phyloP scores from a whole-genome alignment of 2,329 filamentous ascomycete genomes.

The Huntiella bhutanensis region DNA sequence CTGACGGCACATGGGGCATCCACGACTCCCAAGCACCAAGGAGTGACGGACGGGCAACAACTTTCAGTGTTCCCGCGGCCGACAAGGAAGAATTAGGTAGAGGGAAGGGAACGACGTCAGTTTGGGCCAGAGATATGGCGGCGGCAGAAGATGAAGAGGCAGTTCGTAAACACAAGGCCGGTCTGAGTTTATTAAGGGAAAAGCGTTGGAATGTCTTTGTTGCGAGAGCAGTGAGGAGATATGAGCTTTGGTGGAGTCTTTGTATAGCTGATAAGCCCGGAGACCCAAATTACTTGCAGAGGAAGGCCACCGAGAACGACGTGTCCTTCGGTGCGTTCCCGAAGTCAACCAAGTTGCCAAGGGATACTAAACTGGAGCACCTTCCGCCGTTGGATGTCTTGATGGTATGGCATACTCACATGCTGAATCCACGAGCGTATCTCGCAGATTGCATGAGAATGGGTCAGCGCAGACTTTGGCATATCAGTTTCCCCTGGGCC shows the following conservation, averaged over 20 bases:
- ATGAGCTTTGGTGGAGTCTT: constrained; percentile 41
- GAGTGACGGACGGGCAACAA: constrained; percentile 4
- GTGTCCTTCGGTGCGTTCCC: neutral
- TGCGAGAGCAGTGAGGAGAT: constrained; percentile 47
- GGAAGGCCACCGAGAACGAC: neutral
- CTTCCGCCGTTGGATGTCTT: constrained; percentile 36
- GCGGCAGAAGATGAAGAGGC: no score
- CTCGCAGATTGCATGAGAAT: constrained; percentile 52
- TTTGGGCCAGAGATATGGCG: neutral
- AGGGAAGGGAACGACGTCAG: neutral
- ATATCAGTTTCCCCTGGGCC: constrained; percentile 46
- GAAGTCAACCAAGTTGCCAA: neutral
- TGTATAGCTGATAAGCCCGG: constrained; percentile 14
- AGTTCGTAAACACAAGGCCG: constrained; percentile 16
- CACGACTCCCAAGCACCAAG: constrained; percentile 25
- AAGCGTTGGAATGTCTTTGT: constrained; percentile 59
- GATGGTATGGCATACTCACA: constrained; percentile 64
- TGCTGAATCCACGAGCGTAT: constrained; percentile 58
- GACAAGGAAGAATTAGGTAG: neutral
- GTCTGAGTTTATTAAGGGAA: constrained; percentile 38
- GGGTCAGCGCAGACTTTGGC: constrained; percentile 37
- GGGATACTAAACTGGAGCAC: constrained; percentile 10
- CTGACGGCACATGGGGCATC: constrained; percentile 48
- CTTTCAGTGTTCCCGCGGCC: neutral
- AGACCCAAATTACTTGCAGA: neutral